Base-by-base conservation (phyloP, 1,284 basidiomycete species). In the Papiliotrema fonsecae region DNA sequence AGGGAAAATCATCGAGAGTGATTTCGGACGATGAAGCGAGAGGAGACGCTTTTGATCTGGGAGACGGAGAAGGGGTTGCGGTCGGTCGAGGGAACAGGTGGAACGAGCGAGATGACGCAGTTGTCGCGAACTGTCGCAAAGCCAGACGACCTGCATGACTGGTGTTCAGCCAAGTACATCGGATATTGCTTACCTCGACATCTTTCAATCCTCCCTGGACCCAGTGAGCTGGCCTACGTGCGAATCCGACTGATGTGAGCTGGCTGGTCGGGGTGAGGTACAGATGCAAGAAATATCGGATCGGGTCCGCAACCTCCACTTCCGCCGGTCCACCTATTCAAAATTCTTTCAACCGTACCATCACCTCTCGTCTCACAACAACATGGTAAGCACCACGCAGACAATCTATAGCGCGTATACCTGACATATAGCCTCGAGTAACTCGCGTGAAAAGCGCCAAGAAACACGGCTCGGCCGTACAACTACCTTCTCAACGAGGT, bases 371-470 rank as follows among this genome's bases (percentile, higher is more conserved):
- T 27, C 30, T 14, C 24, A 38, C 37, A 16, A 14, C 27, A 46
- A 22, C 22, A 48, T 48, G 50, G 42, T 40, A 24, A 44, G 46
- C 38, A n/a, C 2, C 21, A 2, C 43, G 22, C 14, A 32, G 16
- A 18, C 13, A 4, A 37, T 25, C 16, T 32, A 10, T n/a, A 14
- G 9, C 10, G 4, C 34, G 11, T 6, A 16, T 18, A 16, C 9
- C 26, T 31, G 18, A 43, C 31, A 54, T n/a, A 3, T 51, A 67
- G 64, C 64, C 64, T 18, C 58, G 60, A 51, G 58, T 53, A 28
- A 42, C 55, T 14, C 46, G 57, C 45, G 40, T 49, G 2, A 61
- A 55, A 41, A 32, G 37, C 9, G 14, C 45, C 11, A 45, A 53
- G 31, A 49, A 47, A 18, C 63, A 67, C 49, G 49, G 51, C 5